Evolutionary conservation across 2,329 filamentous ascomycete genomes (phyloP).

Genomic region (Cladophialophora immunda): DNA sequence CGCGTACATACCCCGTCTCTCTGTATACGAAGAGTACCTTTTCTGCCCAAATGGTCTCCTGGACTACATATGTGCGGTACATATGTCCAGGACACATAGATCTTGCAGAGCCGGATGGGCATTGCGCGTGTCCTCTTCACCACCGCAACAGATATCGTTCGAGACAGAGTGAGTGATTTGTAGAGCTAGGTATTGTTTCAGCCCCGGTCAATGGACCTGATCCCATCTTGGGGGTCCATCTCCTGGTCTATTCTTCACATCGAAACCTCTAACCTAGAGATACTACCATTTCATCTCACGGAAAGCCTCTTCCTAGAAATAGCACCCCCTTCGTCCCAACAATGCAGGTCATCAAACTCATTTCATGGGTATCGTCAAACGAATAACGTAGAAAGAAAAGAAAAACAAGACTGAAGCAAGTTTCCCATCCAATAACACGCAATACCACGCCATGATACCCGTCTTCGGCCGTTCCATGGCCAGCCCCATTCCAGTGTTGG

Average conservation of each 20-base stretch:
- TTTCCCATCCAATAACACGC: background rate
- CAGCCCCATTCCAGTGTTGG: background rate
- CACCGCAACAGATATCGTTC: too few relatives aligned
- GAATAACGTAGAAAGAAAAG: background rate
- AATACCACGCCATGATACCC: background rate
- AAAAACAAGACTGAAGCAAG: background rate
- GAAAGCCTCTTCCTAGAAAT: too few relatives aligned
- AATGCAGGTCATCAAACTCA: background rate
- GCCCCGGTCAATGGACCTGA: background rate
- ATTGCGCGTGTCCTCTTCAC: too few relatives aligned
- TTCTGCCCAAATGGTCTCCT: too few relatives aligned
- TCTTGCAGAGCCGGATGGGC: too few relatives aligned
- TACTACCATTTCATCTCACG: background rate
- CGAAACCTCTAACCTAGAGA: background rate
- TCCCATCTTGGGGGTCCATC: background rate
- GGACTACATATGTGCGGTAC: too few relatives aligned
- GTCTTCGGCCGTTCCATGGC: background rate
- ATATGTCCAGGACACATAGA: too few relatives aligned
- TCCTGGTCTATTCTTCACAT: background rate
- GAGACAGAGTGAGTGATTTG: too few relatives aligned
- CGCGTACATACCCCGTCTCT: too few relatives aligned
- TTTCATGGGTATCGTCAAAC: slow-evolving; percentile 29
- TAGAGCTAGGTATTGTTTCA: background rate
- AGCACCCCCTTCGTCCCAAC: background rate
- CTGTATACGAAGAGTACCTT: too few relatives aligned